phyloP scores from a whole-genome alignment of 805 yeast species.

The Spathaspora hagerdaliae region DNA sequence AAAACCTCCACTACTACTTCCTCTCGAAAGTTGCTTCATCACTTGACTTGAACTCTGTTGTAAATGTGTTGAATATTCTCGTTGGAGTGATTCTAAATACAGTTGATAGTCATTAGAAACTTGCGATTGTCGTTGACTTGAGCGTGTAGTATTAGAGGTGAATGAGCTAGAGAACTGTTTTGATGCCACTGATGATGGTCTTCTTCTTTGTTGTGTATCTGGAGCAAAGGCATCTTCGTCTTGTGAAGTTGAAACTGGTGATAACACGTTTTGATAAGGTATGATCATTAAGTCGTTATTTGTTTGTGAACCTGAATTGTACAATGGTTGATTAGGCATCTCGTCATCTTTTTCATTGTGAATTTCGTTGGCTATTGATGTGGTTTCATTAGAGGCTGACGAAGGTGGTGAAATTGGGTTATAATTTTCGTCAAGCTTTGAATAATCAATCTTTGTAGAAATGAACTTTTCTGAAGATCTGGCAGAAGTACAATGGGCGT shows the following conservation, averaged over 20 bases:
- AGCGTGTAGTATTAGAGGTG: not conserved
- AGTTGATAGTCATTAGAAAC: conserved; percentile 7
- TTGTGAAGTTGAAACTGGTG: conserved; percentile 9
- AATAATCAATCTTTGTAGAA: conserved; percentile 32
- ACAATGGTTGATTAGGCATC: not conserved
- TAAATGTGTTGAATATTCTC: conserved; percentile 4
- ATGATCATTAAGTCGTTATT: conserved; percentile 11
- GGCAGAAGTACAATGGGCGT: conserved; percentile 55
- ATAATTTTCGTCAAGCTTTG: conserved; percentile 6
- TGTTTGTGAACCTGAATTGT: not conserved
- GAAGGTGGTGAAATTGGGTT: conserved; percentile 2
- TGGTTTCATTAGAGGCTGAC: not conserved
- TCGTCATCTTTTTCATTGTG: not conserved
- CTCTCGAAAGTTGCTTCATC: not conserved
- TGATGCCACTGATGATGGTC: conserved; percentile 1
- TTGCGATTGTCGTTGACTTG: not conserved
- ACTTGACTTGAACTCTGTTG: not conserved
- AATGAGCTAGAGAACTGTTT: conserved; percentile 1
- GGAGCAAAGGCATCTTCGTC: not conserved
- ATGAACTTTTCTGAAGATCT: conserved; percentile 45
- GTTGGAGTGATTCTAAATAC: conserved; percentile 6
- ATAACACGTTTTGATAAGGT: conserved; percentile 12
- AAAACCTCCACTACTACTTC: not conserved
- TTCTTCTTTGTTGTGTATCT: not conserved
- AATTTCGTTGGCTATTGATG: not conserved